Base-by-base conservation (phyloP, 1,284 basidiomycete genomes). In the Chalciporus piperatoides region DNA sequence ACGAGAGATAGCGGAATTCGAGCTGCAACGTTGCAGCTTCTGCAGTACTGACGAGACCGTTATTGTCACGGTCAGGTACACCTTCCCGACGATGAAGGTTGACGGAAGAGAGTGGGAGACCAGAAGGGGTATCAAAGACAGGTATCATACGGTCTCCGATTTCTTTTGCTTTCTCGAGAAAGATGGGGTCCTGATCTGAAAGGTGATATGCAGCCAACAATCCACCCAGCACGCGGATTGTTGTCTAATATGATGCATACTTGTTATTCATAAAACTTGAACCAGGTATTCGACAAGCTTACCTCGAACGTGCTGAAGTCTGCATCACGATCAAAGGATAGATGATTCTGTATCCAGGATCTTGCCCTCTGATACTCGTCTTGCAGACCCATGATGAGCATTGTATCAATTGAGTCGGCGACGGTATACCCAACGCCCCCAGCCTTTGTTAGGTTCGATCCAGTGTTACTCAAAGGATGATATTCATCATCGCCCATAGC, bases 221-320 rank as follows among this genome's bases (percentile, higher is more conserved):
- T 8, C 90, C 91, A 10, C 90, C 90, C 1, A 93, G 72, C 2
- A 91, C 77, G 17, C 91, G 82, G 41, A 92, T 92, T 0, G 90
- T 91, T 0, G 85, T 89, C 80, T 87, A n/a, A 17, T 17, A 52
- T 19, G 48, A 40, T 47, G 19, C 17, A 53, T 41, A 53, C 44
- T 44, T 38, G 37, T 10, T 35, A 41, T 52, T 48, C 27, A 49
- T 51, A 32, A 14, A 15, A 14, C 21, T 14, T 28, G 21, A 30
- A n/a, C 12, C 17, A 35, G 33, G 23, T 27, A 25, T 38, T 17
- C 24, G 30, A 40, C 15, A 40, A 28, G 68, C 80, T 44, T 52
- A 90, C 92, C 79, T 98, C 95, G 59, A 98, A 98, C 0, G 91
- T 93, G 67, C 88, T 97, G 68, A 92, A 91, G 15, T 79, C 71